phyloP scores from a whole-genome alignment of 768 basidiomycete species.

The Coprinellus aureogranulatus region DNA sequence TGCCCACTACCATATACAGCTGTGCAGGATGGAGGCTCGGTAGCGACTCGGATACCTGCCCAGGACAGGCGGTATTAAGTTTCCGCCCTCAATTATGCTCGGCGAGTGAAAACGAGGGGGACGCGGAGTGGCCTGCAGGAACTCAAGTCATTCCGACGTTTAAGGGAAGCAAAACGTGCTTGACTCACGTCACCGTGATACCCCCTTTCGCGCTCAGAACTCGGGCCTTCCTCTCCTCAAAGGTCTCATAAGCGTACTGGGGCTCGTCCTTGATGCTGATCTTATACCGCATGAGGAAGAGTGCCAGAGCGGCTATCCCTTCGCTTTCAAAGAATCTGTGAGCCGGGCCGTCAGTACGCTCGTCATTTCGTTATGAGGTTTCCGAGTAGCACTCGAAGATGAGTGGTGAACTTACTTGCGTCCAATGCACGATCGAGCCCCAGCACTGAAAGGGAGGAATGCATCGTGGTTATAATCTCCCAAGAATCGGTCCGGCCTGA shows the following conservation, averaged over 20 bases:
- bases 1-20: no score
- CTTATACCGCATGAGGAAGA: slow-evolving; percentile 45
- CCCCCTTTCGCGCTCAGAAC: slow-evolving; percentile 34
- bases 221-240: slow-evolving; percentile 43
- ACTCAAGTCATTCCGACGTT: not conserved
- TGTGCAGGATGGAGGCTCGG: no score
- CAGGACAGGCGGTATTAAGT: not conserved
- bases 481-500: slow-evolving; percentile 26
- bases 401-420: slow-evolving; percentile 38
- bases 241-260: slow-evolving; percentile 44
- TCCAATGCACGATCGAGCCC: slow-evolving; percentile 45
- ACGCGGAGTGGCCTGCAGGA: slow-evolving; percentile 23
- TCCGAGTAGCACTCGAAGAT: not conserved
- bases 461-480: slow-evolving; percentile 17
- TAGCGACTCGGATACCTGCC: not conserved
- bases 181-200: slow-evolving; percentile 47
- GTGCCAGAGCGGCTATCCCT: slow-evolving; percentile 48
- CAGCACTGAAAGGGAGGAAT: slow-evolving; percentile 14
- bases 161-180: not conserved
- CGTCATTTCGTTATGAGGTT: not conserved
- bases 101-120: slow-evolving; percentile 18
- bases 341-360: not conserved
- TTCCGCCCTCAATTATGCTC: not conserved
- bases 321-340: slow-evolving; percentile 52
- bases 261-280: slow-evolving; percentile 51